Evolutionary conservation across 768 basidiomycete genomes (phyloP).

Genomic region (Clitopilus passeckerianus): DNA sequence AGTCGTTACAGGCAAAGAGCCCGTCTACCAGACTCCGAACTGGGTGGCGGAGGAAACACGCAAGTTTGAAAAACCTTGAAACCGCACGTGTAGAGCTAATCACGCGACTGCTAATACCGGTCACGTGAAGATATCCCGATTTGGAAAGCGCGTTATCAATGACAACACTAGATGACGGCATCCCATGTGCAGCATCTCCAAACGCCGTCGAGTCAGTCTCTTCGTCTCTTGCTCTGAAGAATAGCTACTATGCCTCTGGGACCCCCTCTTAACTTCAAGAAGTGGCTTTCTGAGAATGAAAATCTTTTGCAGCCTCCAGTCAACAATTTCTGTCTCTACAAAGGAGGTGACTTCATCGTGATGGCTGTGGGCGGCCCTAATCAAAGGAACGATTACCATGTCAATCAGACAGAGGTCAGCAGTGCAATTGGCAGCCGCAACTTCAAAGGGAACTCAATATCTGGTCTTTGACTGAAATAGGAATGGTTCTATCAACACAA

Average conservation of each 20-base stretch:
- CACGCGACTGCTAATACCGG: conserved; percentile 11
- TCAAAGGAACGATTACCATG: conserved; percentile 88
- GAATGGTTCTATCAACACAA: conserved; percentile 99
- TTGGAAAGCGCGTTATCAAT: neutral
- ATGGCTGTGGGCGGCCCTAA: conserved; percentile 98
- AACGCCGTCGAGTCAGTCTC: neutral
- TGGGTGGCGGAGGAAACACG: neutral
- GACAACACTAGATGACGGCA: neutral
- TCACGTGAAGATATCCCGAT: conserved; percentile 10
- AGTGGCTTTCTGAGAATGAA: conserved; percentile 81
- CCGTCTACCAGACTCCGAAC: too few species aligned
- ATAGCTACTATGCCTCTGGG: conserved; percentile 56
- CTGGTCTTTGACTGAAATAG: conserved; percentile 24
- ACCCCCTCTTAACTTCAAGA: conserved; percentile 83
- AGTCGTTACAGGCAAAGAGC: too few species aligned
- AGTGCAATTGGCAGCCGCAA: neutral
- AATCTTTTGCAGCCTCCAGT: conserved; percentile 87
- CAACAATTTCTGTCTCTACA: conserved; percentile 84
- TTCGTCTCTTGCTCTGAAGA: neutral
- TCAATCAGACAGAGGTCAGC: conserved; percentile 87
- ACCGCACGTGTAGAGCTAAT: conserved; percentile 14
- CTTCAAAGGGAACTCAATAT: neutral
- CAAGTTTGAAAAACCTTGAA: conserved; percentile 9
- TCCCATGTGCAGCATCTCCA: neutral
- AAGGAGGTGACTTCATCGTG: conserved; percentile 83